Evolutionary conservation across 208 protist species (phyloP).

Genomic region (Trypanosoma theileri): DNA sequence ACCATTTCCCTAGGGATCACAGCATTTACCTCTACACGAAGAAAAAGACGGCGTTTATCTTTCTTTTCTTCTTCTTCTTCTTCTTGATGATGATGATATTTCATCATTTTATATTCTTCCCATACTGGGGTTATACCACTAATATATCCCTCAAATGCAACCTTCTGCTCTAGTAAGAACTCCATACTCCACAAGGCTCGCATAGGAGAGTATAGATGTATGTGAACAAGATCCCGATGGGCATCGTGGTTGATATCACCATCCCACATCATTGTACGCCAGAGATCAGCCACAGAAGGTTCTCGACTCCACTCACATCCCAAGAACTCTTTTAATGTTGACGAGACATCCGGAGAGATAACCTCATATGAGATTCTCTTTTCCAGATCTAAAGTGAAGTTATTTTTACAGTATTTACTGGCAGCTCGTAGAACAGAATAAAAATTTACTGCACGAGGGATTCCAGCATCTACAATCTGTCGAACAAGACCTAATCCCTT

Average conservation of each 20-base stretch:
- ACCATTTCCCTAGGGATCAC: constrained; percentile 2
- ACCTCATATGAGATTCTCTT: too few species aligned
- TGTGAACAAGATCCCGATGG: constrained; percentile 20
- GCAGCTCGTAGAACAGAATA: constrained; percentile 14
- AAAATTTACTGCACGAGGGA: constrained; percentile 42
- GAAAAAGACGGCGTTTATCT: constrained; percentile 10
- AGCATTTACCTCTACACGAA: constrained; percentile 25
- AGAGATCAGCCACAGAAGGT: constrained; percentile 6
- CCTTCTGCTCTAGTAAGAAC: constrained; percentile 17
- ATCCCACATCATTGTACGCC: constrained; percentile 33
- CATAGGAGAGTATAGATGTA: constrained; percentile 33
- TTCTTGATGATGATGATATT: neutral
- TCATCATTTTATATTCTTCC: neutral
- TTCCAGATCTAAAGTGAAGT: neutral
- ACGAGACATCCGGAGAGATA: too few species aligned
- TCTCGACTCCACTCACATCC: too few species aligned
- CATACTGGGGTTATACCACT: constrained; percentile 8
- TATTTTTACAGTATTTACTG: neutral
- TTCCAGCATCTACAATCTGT: constrained; percentile 32
- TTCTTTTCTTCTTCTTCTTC: neutral
- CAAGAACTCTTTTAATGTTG: too few species aligned
- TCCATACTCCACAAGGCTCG: constrained; percentile 45
- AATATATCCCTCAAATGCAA: constrained; percentile 21
- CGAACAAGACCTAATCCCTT: constrained; percentile 36
- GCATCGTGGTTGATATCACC: constrained; percentile 31